Evolutionary conservation across 306 rosid genomes (phyloP).

Genomic region (Trifolium repens): DNA sequence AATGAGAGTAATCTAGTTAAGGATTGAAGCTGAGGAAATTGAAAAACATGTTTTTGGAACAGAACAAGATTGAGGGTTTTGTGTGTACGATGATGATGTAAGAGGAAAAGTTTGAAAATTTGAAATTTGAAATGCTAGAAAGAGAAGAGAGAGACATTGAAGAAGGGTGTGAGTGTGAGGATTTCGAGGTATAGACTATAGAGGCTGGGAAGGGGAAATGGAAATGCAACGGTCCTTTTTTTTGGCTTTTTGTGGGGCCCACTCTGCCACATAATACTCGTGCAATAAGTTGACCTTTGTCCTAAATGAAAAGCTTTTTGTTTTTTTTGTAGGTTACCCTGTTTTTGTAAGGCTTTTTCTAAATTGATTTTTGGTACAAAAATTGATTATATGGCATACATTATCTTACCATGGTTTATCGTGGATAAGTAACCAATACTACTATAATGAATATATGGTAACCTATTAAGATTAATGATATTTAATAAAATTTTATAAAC

Average conservation of each 20-base stretch:
- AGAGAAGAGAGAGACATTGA: not conserved
- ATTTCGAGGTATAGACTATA: conserved; percentile 6
- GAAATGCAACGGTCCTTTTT: conserved; percentile 6
- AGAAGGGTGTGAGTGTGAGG: not conserved
- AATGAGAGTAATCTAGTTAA: too few species aligned
- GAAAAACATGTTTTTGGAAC: not conserved
- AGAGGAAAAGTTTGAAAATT: not conserved
- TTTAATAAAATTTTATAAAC: too few species aligned
- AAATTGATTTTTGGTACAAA: too few species aligned
- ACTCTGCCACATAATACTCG: not conserved
- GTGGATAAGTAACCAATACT: too few species aligned
- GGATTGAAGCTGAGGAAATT: too few species aligned
- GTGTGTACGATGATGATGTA: not conserved
- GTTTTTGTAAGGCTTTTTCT: too few species aligned
- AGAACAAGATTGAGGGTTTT: not conserved
- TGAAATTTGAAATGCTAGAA: conserved; percentile 18
- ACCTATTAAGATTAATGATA: too few species aligned
- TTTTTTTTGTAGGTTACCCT: not conserved
- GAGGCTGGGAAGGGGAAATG: not conserved
- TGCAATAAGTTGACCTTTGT: not conserved
- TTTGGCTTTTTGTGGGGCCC: not conserved
- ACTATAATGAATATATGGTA: too few species aligned
- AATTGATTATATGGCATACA: too few species aligned
- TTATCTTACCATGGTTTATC: too few species aligned
- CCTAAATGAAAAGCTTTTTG: not conserved